Evolutionary conservation across 345 rosid species (phyloP).

Genomic region (Luvunga scandens): DNA sequence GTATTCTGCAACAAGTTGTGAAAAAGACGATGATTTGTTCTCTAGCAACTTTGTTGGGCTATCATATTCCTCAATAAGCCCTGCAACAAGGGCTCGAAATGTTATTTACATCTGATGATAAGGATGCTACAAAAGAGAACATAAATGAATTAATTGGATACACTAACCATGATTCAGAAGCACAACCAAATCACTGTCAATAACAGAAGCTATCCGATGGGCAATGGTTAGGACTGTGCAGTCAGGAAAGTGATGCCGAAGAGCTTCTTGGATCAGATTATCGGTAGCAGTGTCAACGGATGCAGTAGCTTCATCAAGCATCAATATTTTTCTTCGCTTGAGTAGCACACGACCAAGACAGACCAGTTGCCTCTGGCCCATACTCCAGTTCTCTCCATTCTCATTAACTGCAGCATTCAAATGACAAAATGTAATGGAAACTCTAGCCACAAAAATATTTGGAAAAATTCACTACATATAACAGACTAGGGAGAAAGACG

Average conservation of each 20-base stretch:
- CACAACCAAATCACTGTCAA: slow-evolving; percentile 79
- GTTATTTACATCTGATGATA: neutral
- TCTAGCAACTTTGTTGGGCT: slow-evolving; percentile 56
- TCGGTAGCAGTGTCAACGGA: slow-evolving; percentile 88
- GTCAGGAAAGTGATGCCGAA: slow-evolving; percentile 56
- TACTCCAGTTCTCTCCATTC: slow-evolving; percentile 95
- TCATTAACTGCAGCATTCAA: slow-evolving; percentile 47
- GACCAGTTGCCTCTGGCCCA: slow-evolving; percentile 86
- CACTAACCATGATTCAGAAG: slow-evolving; percentile 64
- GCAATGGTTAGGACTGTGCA: slow-evolving; percentile 81
- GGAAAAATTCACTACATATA: neutral
- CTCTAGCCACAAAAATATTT: slow-evolving; percentile 11
- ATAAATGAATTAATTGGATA: too few relatives aligned
- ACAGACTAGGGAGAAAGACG: neutral
- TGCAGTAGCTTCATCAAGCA: slow-evolving; percentile 90
- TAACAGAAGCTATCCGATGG: slow-evolving; percentile 79
- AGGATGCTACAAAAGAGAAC: neutral
- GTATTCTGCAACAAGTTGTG: slow-evolving; percentile 75
- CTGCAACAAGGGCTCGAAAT: slow-evolving; percentile 27
- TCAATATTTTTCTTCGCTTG: slow-evolving; percentile 73
- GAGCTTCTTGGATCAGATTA: slow-evolving; percentile 68
- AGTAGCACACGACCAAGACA: slow-evolving; percentile 84
- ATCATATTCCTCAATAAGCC: slow-evolving; percentile 66
- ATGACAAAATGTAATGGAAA: neutral
- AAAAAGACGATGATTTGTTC: slow-evolving; percentile 60